These are phyloP conservation scores for Pythium coloratum DNA, from an alignment of 352 stramenopile genomes.

Conservation along the genomic window DNA sequence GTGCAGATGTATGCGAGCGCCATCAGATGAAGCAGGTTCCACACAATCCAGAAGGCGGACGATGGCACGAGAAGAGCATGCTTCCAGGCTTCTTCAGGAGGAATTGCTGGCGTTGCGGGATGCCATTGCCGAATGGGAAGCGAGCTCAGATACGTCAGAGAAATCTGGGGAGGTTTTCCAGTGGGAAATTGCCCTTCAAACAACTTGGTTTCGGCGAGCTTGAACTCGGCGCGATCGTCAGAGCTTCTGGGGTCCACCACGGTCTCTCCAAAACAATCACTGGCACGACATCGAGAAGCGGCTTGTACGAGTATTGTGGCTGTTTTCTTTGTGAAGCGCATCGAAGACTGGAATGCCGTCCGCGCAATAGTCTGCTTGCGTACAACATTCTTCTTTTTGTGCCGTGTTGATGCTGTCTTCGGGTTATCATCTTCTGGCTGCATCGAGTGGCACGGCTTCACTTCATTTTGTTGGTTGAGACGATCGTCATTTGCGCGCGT, in stretches of 20 bases:
- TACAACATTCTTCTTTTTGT: not conserved
- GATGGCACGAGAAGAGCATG: slow-evolving; percentile 14
- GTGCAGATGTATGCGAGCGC: slow-evolving; percentile 29
- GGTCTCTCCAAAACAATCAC: not conserved
- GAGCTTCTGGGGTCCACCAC: not conserved
- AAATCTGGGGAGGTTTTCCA: not conserved
- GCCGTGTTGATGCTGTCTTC: not conserved
- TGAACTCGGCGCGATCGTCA: not conserved
- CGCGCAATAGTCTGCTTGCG: not conserved
- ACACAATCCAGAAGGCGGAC: slow-evolving; percentile 23
- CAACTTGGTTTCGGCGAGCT: not conserved
- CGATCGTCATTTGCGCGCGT: not conserved
- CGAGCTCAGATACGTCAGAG: not conserved
- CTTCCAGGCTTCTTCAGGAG: slow-evolving; percentile 4
- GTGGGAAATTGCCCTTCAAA: too few species aligned
- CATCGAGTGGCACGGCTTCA: not conserved
- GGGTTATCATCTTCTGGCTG: not conserved
- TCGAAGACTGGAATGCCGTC: not conserved
- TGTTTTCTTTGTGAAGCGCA: slow-evolving; percentile 2
- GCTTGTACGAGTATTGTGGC: not conserved
- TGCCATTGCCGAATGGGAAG: not conserved
- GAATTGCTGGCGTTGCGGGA: not conserved
- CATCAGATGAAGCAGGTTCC: slow-evolving; percentile 22
- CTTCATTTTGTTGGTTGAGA: not conserved
- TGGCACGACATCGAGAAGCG: slow-evolving; percentile 1